Conservation (phyloP, 2,329 filamentous ascomycete genomes). For the Sporothrix phasma region DNA sequence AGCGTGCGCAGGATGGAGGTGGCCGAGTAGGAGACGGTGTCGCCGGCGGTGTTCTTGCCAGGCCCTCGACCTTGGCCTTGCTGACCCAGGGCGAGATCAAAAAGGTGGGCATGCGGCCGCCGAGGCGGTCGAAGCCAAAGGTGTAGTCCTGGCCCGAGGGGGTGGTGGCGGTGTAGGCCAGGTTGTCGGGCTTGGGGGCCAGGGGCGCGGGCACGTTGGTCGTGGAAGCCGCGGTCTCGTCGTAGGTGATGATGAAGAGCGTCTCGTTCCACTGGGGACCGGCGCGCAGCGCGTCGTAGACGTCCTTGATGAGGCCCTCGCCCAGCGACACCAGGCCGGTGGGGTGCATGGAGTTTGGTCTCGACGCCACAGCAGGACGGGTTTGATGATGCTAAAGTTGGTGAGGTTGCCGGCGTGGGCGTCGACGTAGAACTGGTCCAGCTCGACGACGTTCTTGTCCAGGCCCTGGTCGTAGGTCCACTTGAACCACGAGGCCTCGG, state of each 20-base stretch:
- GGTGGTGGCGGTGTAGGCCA: constrained; percentile 29
- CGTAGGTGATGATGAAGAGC: constrained; percentile 37
- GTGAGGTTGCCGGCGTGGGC: constrained; percentile 34
- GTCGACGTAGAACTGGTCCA: constrained; percentile 35
- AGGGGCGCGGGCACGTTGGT: constrained; percentile 36
- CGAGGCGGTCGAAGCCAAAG: constrained; percentile 32
- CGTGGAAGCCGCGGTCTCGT: constrained; percentile 38
- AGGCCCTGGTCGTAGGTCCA: constrained; percentile 31
- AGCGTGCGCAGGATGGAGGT: constrained; percentile 35
- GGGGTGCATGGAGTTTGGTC: constrained; percentile 36
- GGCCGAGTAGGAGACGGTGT: constrained; percentile 31
- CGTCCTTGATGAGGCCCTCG: constrained; percentile 35
- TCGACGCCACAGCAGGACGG: constrained; percentile 38
- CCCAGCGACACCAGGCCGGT: constrained; percentile 34
- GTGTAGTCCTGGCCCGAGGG: constrained; percentile 29
- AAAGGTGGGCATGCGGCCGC: constrained; percentile 34
- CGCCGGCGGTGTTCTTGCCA: constrained; percentile 28
- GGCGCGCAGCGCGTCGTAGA: constrained; percentile 35
- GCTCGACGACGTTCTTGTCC: constrained; percentile 23
- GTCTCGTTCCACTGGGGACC: constrained; percentile 38
- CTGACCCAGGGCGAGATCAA: constrained; percentile 35
- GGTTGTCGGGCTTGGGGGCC: constrained; percentile 30
- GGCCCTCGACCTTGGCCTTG: constrained; percentile 31
- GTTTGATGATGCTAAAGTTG: constrained; percentile 39
- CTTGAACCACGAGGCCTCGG: constrained; percentile 34